Conservation (phyloP, 78 protist genomes). For the Blattamonas nauphoetae region DNA sequence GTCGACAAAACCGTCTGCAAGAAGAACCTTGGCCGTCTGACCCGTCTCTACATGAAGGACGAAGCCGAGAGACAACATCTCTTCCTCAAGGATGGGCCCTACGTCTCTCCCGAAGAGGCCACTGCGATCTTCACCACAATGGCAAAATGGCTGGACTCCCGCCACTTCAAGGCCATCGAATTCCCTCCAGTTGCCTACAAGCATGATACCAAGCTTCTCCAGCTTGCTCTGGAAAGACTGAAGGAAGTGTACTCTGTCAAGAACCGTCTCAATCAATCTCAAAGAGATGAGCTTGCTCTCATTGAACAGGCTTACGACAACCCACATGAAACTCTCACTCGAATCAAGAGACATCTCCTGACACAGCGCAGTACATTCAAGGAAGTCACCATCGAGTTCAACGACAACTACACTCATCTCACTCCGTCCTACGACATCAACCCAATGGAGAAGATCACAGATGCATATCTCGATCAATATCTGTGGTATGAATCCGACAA, state of each 20-base stretch:
- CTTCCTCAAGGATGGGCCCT: constrained; percentile 88
- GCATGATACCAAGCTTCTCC: constrained; percentile 97
- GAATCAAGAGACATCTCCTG: constrained; percentile 94
- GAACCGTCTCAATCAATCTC: constrained; percentile 80
- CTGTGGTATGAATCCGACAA: constrained; percentile 98
- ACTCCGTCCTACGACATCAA: constrained; percentile 94
- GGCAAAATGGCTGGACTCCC: constrained; percentile 92
- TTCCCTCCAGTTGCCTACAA: constrained; percentile 97
- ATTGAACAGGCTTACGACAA: constrained; percentile 99
- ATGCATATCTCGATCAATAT: constrained; percentile 98
- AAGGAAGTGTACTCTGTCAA: constrained; percentile 87
- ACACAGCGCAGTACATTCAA: constrained; percentile 90
- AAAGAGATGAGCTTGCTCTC: constrained; percentile 95
- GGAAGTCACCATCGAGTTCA: constrained; percentile 88
- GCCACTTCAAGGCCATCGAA: constrained; percentile 89
- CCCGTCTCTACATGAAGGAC: constrained; percentile 93
- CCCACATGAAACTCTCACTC: constrained; percentile 92
- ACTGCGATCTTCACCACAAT: constrained; percentile 92
- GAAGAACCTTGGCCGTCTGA: constrained; percentile 97
- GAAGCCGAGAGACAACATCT: constrained; percentile 92
- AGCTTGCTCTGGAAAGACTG: constrained; percentile 92
- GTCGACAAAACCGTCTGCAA: constrained; percentile 94
- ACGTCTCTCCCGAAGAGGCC: constrained; percentile 88
- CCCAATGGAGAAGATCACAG: constrained; percentile 99
- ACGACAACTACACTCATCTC: constrained; percentile 90